Evolutionary conservation across 2,329 filamentous ascomycete genomes (phyloP).

Genomic region (Fusarium humuli): DNA sequence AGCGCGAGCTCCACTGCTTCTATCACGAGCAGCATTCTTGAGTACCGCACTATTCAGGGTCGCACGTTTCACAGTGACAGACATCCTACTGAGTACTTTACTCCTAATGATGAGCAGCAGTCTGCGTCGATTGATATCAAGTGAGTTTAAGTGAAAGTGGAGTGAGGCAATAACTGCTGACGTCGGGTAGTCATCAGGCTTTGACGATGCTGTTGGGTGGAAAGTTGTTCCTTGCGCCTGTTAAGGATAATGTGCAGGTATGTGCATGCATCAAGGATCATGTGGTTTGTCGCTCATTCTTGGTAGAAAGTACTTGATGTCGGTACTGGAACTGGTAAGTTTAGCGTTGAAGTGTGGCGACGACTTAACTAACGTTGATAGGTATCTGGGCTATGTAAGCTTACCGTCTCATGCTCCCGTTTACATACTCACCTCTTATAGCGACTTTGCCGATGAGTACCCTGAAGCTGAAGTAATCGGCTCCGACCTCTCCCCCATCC

Average conservation of each 20-base stretch:
- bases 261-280: neutral
- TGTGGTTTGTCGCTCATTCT: neutral
- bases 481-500: constrained; percentile 39
- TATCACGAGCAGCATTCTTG: constrained; percentile 39
- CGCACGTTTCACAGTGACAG: constrained; percentile 42
- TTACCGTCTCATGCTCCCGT: fast-evolving
- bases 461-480: constrained; percentile 37
- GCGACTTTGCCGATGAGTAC: constrained; percentile 41
- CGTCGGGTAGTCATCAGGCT: constrained; percentile 35
- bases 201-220: constrained; percentile 33
- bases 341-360: neutral
- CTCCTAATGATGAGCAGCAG: constrained; percentile 44
- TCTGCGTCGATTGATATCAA: constrained; percentile 43
- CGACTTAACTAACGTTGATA: neutral
- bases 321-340: constrained; percentile 39
- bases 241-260: constrained; percentile 35
- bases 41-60: constrained; percentile 42
- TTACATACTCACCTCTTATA: neutral
- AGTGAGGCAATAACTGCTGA: neutral
- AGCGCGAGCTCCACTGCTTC: constrained; percentile 44
- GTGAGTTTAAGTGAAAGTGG: neutral
- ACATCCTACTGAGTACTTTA: constrained; percentile 42
- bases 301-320: constrained; percentile 39
- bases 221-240: constrained; percentile 37
- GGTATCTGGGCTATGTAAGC: constrained; percentile 44